phyloP scores from a whole-genome alignment of 495 filamentous ascomycete species.

The Echria macrotheca region DNA sequence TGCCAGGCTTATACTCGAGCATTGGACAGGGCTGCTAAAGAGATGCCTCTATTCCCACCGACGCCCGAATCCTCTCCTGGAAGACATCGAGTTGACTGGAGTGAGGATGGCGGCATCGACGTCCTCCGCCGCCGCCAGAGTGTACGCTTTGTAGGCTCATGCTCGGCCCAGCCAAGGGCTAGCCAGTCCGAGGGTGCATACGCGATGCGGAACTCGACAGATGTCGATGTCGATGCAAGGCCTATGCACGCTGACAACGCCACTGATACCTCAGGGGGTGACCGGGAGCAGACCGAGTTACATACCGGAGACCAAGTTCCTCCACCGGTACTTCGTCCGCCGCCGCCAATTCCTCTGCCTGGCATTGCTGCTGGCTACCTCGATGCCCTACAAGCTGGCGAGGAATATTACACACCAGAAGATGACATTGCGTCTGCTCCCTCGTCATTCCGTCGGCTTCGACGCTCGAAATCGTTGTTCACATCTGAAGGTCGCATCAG shows the following conservation, averaged over 20 bases:
- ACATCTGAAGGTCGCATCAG: constrained; percentile 37
- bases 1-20: constrained; percentile 58
- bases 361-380: constrained; percentile 27
- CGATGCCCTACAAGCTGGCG: constrained; percentile 29
- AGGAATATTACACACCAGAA: constrained; percentile 51
- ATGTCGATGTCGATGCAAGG: not conserved
- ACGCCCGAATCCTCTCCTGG: constrained; percentile 22
- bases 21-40: constrained; percentile 41
- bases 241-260: too few relatives aligned
- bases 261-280: too few relatives aligned
- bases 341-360: constrained; percentile 16
- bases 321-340: too few relatives aligned
- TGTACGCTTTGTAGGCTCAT: constrained; percentile 49
- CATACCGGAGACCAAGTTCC: too few relatives aligned
- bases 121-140: constrained; percentile 43
- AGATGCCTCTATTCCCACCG: constrained; percentile 30
- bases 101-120: constrained; percentile 5
- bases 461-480: constrained; percentile 70
- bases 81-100: constrained; percentile 6
- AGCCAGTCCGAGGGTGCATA: not conserved
- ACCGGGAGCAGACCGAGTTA: too few relatives aligned
- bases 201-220: not conserved
- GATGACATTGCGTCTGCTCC: constrained; percentile 59
- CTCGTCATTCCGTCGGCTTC: constrained; percentile 70
- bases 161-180: constrained; percentile 21